A percentile compares a stretch with the other conserved stretches of the same genome.
Evolutionary conservation across 352 stramenopile species (phyloP).

Genomic region (Phytopythium cucurbitacearum): DNA sequence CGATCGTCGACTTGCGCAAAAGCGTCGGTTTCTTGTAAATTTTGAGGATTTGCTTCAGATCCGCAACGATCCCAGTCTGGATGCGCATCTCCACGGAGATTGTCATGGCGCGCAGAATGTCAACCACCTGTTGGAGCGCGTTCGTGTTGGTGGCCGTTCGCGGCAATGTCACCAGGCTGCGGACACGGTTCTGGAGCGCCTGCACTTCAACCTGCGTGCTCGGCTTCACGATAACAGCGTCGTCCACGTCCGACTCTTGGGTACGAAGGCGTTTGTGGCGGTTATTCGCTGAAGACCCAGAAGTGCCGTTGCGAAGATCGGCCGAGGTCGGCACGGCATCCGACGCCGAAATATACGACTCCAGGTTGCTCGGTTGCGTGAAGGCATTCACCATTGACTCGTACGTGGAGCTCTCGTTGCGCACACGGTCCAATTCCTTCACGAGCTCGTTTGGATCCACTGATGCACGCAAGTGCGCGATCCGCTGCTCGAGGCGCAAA

Average conservation of each 20-base stretch:
- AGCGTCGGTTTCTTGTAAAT: conserved; percentile 78
- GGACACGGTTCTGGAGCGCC: conserved; percentile 68
- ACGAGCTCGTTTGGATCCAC: conserved; percentile 80
- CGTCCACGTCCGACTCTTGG: conserved; percentile 60
- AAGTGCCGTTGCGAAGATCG: conserved; percentile 14
- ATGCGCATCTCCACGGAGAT: conserved; percentile 67
- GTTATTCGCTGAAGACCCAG: background rate
- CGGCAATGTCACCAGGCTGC: conserved; percentile 49
- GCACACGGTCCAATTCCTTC: conserved; percentile 71
- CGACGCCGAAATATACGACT: conserved; percentile 53
- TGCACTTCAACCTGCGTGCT: conserved; percentile 55
- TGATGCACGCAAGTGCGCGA: conserved; percentile 55
- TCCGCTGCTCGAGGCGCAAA: conserved; percentile 70
- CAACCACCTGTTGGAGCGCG: conserved; percentile 68
- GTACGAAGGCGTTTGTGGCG: conserved; percentile 55
- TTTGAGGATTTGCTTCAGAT: conserved; percentile 78
- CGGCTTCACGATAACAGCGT: conserved; percentile 62
- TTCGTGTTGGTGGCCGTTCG: conserved; percentile 58
- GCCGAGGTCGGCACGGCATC: conserved; percentile 39
- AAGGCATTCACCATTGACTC: conserved; percentile 67
- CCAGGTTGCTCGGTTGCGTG: conserved; percentile 48
- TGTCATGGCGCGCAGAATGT: conserved; percentile 76
- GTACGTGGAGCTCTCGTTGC: conserved; percentile 55
- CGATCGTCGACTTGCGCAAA: conserved; percentile 65
- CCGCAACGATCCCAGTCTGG: conserved; percentile 59